phyloP scores from a whole-genome alignment of 2,329 filamentous ascomycete species.

The Trichocomaceae sp. region DNA sequence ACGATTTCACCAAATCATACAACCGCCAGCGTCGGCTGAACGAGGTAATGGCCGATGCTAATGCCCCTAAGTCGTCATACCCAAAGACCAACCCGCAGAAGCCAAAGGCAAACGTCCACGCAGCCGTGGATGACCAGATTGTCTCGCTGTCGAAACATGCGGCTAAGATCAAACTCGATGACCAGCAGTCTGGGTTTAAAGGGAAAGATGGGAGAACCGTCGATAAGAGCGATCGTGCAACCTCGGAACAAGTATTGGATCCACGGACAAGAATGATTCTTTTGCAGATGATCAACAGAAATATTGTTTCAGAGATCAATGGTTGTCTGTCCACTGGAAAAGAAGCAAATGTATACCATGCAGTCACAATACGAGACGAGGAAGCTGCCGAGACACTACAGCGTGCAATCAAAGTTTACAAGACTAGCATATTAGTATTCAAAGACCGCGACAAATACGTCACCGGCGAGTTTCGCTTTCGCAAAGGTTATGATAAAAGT shows the following conservation, averaged over 20 bases:
- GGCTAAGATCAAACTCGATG: conserved; percentile 73
- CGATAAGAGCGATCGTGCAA: conserved; percentile 89
- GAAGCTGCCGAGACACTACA: conserved; percentile 52
- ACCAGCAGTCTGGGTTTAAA: conserved; percentile 47
- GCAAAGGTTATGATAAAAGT: conserved; percentile 83
- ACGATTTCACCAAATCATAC: conserved; percentile 77
- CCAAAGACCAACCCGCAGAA: conserved; percentile 72
- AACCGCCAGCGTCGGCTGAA: conserved; percentile 72
- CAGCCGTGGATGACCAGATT: conserved; percentile 81
- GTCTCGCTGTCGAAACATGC: conserved; percentile 78
- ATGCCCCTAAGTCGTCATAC: conserved; percentile 49
- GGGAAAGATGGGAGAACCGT: conserved; percentile 40
- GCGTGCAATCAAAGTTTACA: conserved; percentile 96
- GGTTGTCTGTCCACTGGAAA: conserved; percentile 95
- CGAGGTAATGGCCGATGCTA: conserved; percentile 43
- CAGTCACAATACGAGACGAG: conserved; percentile 56
- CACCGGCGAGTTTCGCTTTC: conserved; percentile 86
- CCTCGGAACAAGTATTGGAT: conserved; percentile 89
- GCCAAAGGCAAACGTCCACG: conserved; percentile 69
- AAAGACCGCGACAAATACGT: conserved; percentile 97
- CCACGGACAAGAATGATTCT: conserved; percentile 92
- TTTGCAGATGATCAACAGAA: conserved; percentile 89
- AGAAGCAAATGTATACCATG: conserved; percentile 96
- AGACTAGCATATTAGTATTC: conserved; percentile 95
- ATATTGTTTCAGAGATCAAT: conserved; percentile 82